These are phyloP conservation scores for Phytophthora kernoviae DNA, from an alignment of 352 stramenopile species.

Conservation along the genomic window DNA sequence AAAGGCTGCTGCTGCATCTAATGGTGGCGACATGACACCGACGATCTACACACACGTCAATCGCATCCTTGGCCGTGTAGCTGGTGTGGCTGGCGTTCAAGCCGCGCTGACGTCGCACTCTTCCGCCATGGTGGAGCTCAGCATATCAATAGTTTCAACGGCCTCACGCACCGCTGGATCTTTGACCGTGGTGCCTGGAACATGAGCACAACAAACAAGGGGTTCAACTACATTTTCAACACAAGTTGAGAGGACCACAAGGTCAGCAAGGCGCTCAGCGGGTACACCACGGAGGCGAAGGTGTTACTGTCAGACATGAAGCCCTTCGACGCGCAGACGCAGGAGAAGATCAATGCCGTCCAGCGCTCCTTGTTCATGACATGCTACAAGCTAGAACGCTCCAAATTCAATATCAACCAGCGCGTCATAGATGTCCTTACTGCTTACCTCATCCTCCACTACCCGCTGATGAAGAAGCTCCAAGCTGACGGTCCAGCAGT, in stretches of 20 bases:
- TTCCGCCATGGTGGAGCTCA: slow-evolving; percentile 16
- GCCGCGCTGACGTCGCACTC: slow-evolving; percentile 8
- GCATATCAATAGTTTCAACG: slow-evolving; percentile 2
- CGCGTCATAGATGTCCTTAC: background rate
- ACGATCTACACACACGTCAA: background rate
- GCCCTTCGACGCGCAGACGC: background rate
- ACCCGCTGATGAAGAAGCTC: slow-evolving; percentile 1
- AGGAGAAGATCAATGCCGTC: background rate
- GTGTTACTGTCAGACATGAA: background rate
- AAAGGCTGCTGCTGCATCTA: too few relatives aligned
- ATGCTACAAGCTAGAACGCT: background rate
- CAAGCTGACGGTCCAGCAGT: background rate
- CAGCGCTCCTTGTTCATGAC: background rate
- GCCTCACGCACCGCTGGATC: background rate
- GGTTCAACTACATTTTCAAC: slow-evolving; percentile 11
- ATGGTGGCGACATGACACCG: background rate
- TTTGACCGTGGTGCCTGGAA: slow-evolving; percentile 8
- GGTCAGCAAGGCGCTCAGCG: background rate
- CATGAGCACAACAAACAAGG: slow-evolving; percentile 9
- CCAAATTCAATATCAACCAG: background rate
- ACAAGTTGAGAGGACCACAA: slow-evolving; percentile 1
- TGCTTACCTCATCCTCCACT: slow-evolving; percentile 7
- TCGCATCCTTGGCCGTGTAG: background rate
- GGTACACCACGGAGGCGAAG: background rate
- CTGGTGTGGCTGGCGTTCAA: background rate